Evolutionary conservation across 306 rosid species (phyloP).

Genomic region (Sophora flavescens): DNA sequence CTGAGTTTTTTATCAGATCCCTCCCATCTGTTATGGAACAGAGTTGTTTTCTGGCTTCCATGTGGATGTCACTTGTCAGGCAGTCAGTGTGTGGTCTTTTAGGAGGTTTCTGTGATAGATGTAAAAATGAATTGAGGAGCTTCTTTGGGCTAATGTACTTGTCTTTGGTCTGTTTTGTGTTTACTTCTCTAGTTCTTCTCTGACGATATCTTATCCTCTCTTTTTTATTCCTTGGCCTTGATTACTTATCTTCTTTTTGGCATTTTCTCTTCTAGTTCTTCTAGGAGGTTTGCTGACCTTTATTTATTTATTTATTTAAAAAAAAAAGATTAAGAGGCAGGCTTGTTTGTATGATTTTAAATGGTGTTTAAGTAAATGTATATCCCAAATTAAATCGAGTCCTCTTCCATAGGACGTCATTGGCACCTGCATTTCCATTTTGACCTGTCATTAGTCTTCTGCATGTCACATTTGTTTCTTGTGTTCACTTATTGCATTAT

Average conservation of each 20-base stretch:
- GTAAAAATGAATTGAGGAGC: background rate
- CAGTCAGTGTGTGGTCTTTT: background rate
- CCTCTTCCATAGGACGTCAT: background rate
- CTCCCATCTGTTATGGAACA: conserved; percentile 17
- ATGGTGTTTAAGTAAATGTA: conserved; percentile 15
- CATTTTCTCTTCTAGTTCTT: conserved; percentile 24
- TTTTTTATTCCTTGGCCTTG: conserved; percentile 9
- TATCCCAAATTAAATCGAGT: conserved; percentile 6
- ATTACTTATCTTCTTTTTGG: conserved; percentile 22
- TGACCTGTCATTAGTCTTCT: background rate
- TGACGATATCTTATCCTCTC: background rate
- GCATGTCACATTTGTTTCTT: conserved; percentile 10
- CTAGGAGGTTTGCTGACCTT: conserved; percentile 18
- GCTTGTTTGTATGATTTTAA: conserved; percentile 6
- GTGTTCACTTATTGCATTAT: conserved; percentile 33
- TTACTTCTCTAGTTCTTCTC: conserved; percentile 13
- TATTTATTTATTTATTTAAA: background rate
- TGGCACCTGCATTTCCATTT: conserved; percentile 27
- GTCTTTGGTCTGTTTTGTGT: background rate
- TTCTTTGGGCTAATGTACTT: conserved; percentile 10
- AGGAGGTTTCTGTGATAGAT: conserved; percentile 5
- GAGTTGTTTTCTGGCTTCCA: conserved; percentile 19
- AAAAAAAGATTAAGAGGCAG: conserved; percentile 1
- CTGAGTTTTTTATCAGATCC: conserved; percentile 13
- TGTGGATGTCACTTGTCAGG: conserved; percentile 1